Evolutionary conservation across 805 yeast species (phyloP), one percentile per base, ranked within the genome.

Genomic region (Pichia membranifaciens): DNA sequence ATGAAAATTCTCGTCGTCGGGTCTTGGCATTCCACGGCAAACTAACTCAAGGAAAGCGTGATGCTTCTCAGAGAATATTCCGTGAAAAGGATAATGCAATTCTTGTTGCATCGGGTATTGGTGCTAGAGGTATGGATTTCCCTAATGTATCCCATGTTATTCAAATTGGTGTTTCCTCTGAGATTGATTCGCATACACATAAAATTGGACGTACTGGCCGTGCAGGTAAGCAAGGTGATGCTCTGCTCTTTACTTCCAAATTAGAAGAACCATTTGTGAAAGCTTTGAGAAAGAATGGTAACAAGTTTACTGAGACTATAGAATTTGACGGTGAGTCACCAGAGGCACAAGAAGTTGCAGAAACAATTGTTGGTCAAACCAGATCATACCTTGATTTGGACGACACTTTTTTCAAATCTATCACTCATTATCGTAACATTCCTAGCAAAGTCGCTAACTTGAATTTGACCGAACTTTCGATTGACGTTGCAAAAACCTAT

Each of bases 151-250:
- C 88, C 22, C 87, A 87, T 61, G 97, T 91, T 44, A 70, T 85
- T 57, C 97, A 91, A 70, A 65, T 87, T 46, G 86, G 91, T 54
- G 74, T 82, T n/a, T 87, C 93, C 51, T 67, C 74, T 41, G 87
- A 82, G 49, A 67, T 80, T 21, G 78, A 90, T n/a, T 83, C 84
- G 53, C 89, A 90, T 62, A 80, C 89, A 49, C 98, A 91, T 68
- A 83, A 96, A 66, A 83, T 91, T 60, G 98, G 98, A 51, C 82
- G 98, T 74, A 91, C 97, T 15, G 98, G 95, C 38, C 81, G 98
- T 69, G 95, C 90, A 47, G 96, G 96, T 48, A 75, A 76, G 49
- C 69, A 73, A 21, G 98, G 98, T 52, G 71, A 74, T 42, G 86
- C 96, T 5, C 65, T 78, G 15, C 63, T 85, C 49, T 81, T 79